Evolutionary conservation across 1,139 yeast species (phyloP), one percentile per base, ranked within the genome.

Genomic region (Debaryomycetaceae sp.): DNA sequence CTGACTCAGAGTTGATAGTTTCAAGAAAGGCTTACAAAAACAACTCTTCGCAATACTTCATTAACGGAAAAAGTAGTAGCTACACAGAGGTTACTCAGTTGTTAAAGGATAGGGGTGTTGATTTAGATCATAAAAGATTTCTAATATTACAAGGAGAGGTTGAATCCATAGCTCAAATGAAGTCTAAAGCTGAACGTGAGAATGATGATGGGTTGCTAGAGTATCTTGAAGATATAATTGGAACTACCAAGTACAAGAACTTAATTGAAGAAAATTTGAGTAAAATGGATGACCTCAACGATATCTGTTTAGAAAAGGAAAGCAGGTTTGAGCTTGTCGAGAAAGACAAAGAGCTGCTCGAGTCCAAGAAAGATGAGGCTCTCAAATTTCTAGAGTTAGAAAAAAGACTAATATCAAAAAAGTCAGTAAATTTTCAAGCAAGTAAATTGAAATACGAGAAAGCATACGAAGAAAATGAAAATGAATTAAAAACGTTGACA

Each of bases 101-200:
- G 31, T 70, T 94, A 41, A 80, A 81, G 45, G 81, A 77, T n/a
- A 81, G 88, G 53, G 98, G 98, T 1, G 86, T 94, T 42, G 98
- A 94, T 63, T 71, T 94, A 47, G 96, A 91, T 53, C 98, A 94
- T 60, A 92, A 94, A 56, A 73, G 99, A 50, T 94, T 94, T 54
- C 73, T 94, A 50, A 94, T 94, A 56, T 70, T 94, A 34, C 99
- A 94, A 64, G 99, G 99, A 54, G 99, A 94, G 60, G 98, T 94
- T 31, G 99, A 94, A 63, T 85, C 92, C 43, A 94, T 94, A 56
- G 97, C 98, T 0, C 98, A 92, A 60, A 94, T 94, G 99, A 91
- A 91, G 56, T 87, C 98, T 7, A 92, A 92, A 56, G 98, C 97
- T 0, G 98, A 92, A 53, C 79, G 75, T 39, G 96, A 89, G 41